A percentile compares a stretch with the other conserved stretches of the same genome.
Evolutionary conservation across 305 asterid genomes (phyloP).

Genomic region (Plantago lanceolata): DNA sequence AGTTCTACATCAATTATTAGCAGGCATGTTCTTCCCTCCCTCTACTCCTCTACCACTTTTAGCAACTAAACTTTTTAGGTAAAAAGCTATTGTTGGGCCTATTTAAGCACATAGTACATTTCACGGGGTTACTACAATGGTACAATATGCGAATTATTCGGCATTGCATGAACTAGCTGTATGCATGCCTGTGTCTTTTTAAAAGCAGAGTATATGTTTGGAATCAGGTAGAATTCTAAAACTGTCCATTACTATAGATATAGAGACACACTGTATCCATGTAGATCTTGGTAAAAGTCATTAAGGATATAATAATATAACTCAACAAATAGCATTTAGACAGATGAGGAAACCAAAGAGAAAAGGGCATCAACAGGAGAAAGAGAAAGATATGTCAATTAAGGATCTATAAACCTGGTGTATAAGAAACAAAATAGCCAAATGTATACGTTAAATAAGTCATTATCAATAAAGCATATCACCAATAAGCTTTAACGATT

Average conservation of each 20-base stretch:
- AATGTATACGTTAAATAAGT: not conserved
- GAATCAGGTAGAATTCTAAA: not conserved
- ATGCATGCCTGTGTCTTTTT: not conserved
- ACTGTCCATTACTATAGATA: not conserved
- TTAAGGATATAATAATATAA: too few species aligned
- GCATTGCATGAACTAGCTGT: not conserved
- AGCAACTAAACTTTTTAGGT: constrained; percentile 1
- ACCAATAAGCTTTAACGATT: not conserved
- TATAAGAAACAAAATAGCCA: not conserved
- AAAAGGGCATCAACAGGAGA: not conserved
- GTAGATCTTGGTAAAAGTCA: too few species aligned
- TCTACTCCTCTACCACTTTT: constrained; percentile 5
- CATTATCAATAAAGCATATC: not conserved
- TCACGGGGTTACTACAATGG: not conserved
- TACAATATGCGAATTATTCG: not conserved
- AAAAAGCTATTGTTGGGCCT: constrained; percentile 2
- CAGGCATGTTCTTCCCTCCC: not conserved
- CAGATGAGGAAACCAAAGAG: not conserved
- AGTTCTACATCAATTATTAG: constrained; percentile 1
- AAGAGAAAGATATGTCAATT: too few species aligned
- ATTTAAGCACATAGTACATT: not conserved
- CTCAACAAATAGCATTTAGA: too few species aligned
- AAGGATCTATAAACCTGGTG: not conserved
- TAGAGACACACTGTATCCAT: not conserved
- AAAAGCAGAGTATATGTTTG: not conserved